Conservation (phyloP, 345 rosid genomes). For the Citrus medica region DNA sequence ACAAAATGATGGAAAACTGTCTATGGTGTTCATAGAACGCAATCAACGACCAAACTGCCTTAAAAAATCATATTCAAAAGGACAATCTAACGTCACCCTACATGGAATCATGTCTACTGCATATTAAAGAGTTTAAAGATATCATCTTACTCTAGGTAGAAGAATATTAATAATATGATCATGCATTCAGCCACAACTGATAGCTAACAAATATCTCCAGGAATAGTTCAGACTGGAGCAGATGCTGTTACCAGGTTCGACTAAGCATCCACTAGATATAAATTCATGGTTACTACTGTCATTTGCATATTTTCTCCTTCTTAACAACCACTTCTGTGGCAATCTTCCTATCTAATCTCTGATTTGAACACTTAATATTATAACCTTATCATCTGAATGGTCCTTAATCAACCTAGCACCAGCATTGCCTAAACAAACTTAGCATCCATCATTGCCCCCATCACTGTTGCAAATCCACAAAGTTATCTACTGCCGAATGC, state of each 20-base stretch:
- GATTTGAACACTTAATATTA: not conserved
- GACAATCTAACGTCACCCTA: not conserved
- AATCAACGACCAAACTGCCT: not conserved
- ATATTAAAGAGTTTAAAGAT: not conserved
- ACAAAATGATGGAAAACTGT: not conserved
- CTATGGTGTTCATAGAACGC: not conserved
- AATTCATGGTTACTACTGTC: no score
- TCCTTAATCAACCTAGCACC: not conserved
- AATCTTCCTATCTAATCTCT: not conserved
- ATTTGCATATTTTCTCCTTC: no score
- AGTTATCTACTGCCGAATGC: not conserved
- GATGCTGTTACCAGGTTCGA: not conserved
- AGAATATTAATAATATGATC: not conserved
- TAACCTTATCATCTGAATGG: not conserved
- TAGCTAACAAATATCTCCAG: not conserved
- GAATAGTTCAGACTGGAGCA: not conserved
- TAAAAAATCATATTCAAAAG: not conserved
- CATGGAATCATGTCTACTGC: not conserved
- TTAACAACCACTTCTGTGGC: not conserved
- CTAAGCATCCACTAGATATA: not conserved
- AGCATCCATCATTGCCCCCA: not conserved
- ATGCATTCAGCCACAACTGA: not conserved
- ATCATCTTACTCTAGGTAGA: not conserved
- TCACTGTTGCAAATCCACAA: not conserved
- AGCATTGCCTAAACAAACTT: not conserved